phyloP scores from a whole-genome alignment of 2,329 filamentous ascomycete genomes.

The Teratosphaeria gauchensis region DNA sequence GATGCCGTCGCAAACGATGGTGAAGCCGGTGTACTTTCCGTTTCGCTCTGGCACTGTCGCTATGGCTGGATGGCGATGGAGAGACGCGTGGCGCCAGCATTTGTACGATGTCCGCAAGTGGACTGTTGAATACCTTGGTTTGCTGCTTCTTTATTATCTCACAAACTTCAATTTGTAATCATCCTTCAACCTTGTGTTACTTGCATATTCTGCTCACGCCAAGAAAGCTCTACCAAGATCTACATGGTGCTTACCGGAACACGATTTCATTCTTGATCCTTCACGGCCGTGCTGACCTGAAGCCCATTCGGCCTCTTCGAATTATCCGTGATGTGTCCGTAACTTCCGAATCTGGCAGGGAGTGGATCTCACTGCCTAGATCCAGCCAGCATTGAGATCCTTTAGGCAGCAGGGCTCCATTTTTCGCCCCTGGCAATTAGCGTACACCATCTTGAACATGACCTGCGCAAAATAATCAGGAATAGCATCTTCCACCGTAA shows the following conservation, averaged over 20 bases:
- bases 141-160: not conserved
- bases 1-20: slow-evolving; percentile 6
- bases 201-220: not conserved
- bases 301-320: too few species aligned
- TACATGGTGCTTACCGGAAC: not conserved
- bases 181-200: not conserved
- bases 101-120: not conserved
- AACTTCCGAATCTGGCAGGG: not conserved
- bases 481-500: not conserved
- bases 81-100: not conserved
- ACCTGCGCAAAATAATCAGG: not conserved
- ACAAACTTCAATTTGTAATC: not conserved
- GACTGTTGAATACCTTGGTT: not conserved
- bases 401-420: not conserved
- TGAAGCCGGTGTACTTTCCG: slow-evolving; percentile 8
- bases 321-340: not conserved
- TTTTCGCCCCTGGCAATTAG: not conserved
- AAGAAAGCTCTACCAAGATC: not conserved
- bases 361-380: not conserved
- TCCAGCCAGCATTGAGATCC: not conserved
- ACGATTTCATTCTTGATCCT: too few species aligned
- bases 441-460: not conserved
- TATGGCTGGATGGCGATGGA: not conserved
- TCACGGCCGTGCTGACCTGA: too few species aligned
- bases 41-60: not conserved